Conservation (phyloP, 2,329 filamentous ascomycete species). For the Truncatella angustata region DNA sequence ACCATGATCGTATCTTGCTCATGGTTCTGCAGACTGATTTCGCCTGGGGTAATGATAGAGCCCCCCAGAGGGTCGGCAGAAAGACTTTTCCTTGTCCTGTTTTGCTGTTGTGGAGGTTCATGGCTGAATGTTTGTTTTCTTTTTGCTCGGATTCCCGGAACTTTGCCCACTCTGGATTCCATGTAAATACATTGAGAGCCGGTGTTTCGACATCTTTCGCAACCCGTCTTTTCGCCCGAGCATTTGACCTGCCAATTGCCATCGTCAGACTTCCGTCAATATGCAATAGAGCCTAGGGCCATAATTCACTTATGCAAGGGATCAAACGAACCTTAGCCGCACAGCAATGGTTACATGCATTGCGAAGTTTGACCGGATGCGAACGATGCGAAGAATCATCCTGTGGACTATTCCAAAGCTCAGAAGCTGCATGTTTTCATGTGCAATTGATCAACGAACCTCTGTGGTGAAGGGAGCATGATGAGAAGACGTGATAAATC, state of each 20-base stretch:
- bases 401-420: no score
- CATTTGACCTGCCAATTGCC: slow-evolving; percentile 10
- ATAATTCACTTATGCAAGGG: no score
- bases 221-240: slow-evolving; percentile 9
- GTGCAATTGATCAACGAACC: no score
- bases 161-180: slow-evolving; percentile 11
- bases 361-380: no score
- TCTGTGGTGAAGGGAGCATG: no score
- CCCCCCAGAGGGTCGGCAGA: background rate
- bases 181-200: slow-evolving; percentile 3
- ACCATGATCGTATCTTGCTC: background rate
- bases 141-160: slow-evolving; percentile 9
- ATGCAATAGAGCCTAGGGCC: background rate
- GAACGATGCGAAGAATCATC: no score
- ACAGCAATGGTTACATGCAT: background rate
- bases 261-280: background rate
- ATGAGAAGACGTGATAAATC: no score
- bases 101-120: background rate
- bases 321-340: background rate
- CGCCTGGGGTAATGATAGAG: background rate
- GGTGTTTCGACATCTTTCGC: slow-evolving; percentile 1
- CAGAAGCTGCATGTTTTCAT: no score
- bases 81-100: background rate
- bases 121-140: background rate
- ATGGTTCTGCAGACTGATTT: background rate